phyloP scores from a whole-genome alignment of 371 early-diverging fungal genomes.

The Polyrhizophydium stewartii region DNA sequence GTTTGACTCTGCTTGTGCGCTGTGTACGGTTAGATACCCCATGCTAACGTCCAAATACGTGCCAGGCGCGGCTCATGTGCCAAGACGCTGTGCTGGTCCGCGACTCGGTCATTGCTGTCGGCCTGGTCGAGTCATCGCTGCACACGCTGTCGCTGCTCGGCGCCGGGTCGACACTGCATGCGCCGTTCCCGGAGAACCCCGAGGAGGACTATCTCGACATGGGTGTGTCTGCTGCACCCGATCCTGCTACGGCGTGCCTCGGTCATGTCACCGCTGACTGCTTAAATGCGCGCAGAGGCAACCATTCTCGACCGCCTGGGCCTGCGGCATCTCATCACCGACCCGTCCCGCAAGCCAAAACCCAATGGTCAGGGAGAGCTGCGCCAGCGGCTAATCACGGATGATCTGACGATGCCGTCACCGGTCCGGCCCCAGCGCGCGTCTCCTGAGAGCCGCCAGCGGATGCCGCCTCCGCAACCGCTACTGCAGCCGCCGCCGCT shows the following conservation, averaged over 20 bases:
- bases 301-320: slow-evolving; percentile 10
- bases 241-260: not conserved
- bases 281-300: not conserved
- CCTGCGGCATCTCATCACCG: slow-evolving; percentile 11
- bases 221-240: no score
- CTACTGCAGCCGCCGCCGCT: no score
- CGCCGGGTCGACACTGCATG: slow-evolving; percentile 46
- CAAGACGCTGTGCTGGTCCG: slow-evolving; percentile 45
- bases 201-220: slow-evolving; percentile 37
- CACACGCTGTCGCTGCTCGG: slow-evolving; percentile 48
- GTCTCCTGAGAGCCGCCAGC: no score
- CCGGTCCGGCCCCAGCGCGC: no score
- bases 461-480: no score
- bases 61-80: slow-evolving; percentile 53
- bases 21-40: not conserved
- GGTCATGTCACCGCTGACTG: not conserved
- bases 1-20: not conserved
- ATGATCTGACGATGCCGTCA: no score
- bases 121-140: slow-evolving; percentile 61
- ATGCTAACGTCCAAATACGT: not conserved
- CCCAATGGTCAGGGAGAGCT: no score
- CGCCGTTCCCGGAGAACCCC: slow-evolving; percentile 54
- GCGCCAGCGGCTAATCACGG: no score
- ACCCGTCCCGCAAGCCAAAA: no score
- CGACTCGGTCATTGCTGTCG: slow-evolving; percentile 60